Evolutionary conservation across 1,284 basidiomycete genomes (phyloP).

Genomic region (Porphyrellus sp.): DNA sequence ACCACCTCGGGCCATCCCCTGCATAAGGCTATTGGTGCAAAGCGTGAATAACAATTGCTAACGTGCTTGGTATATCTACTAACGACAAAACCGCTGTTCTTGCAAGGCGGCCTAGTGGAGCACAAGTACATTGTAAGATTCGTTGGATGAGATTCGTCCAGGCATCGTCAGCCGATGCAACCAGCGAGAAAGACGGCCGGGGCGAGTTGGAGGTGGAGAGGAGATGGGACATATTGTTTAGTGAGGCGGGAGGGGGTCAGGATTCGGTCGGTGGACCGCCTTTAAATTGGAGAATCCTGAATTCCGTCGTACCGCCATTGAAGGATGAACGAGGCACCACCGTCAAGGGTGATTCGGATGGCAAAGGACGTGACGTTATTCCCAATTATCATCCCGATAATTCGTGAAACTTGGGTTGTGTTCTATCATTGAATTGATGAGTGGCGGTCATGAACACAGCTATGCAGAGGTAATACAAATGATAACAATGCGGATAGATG

Average conservation of each 20-base stretch:
- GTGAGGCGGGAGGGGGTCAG: no score
- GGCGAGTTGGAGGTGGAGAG: neutral
- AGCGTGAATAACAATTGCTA: neutral
- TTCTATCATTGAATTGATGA: slow-evolving; percentile 8
- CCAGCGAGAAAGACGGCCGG: neutral
- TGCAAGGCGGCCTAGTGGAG: neutral
- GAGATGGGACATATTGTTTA: neutral
- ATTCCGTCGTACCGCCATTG: no score
- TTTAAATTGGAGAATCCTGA: no score
- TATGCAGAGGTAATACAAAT: slow-evolving; percentile 31
- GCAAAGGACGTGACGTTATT: neutral
- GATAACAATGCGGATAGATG: slow-evolving; percentile 25
- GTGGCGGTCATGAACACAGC: slow-evolving; percentile 21
- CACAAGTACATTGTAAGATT: neutral
- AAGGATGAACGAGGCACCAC: no score
- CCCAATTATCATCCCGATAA: neutral
- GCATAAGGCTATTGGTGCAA: neutral
- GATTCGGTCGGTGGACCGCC: no score
- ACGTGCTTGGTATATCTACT: neutral
- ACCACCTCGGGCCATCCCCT: neutral
- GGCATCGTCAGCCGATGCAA: neutral
- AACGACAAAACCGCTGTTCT: neutral
- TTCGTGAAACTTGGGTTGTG: neutral
- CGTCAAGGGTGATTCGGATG: no score
- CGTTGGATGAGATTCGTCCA: neutral